These are phyloP conservation scores for Volutella citrinella DNA, from an alignment of 2,329 filamentous ascomycete genomes.

Conservation along the genomic window DNA sequence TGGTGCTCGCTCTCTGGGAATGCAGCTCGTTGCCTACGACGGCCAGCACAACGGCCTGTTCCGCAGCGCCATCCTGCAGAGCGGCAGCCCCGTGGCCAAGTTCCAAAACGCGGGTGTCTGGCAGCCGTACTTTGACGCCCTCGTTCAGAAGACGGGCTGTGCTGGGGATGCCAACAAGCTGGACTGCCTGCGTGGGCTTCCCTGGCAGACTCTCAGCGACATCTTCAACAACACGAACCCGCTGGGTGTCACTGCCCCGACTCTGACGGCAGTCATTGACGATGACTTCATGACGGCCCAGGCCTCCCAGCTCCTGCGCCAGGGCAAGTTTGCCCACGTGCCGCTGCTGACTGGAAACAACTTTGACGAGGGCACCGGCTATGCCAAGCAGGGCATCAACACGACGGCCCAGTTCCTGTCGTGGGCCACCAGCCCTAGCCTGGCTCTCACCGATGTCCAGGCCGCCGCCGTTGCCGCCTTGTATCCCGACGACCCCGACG, in stretches of 20 bases:
- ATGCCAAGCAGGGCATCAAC: conserved; percentile 52
- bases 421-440: conserved; percentile 16
- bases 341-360: conserved; percentile 62
- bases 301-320: conserved; percentile 49
- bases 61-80: conserved; percentile 48
- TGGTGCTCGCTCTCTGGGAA: conserved; percentile 47
- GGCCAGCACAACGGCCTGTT: conserved; percentile 54
- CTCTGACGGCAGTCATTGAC: conserved; percentile 28
- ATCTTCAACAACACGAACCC: conserved; percentile 25
- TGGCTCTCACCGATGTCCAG: conserved; percentile 20
- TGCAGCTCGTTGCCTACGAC: conserved; percentile 50
- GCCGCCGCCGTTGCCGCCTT: conserved; percentile 36
- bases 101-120: conserved; percentile 17
- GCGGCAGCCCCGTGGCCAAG: conserved; percentile 36
- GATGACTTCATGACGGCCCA: conserved; percentile 39
- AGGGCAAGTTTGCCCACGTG: conserved; percentile 61
- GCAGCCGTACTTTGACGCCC: conserved; percentile 29
- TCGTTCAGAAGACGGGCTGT: conserved; percentile 25
- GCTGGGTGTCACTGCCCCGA: conserved; percentile 12
- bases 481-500: conserved; percentile 48
- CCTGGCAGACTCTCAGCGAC: conserved; percentile 27
- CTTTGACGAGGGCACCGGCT: conserved; percentile 60
- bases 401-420: conserved; percentile 48
- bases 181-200: conserved; percentile 30
- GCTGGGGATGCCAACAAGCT: conserved; percentile 20